These are phyloP conservation scores for Puccinia novopanici DNA, from an alignment of 1,284 basidiomycete genomes.

Conservation along the genomic window DNA sequence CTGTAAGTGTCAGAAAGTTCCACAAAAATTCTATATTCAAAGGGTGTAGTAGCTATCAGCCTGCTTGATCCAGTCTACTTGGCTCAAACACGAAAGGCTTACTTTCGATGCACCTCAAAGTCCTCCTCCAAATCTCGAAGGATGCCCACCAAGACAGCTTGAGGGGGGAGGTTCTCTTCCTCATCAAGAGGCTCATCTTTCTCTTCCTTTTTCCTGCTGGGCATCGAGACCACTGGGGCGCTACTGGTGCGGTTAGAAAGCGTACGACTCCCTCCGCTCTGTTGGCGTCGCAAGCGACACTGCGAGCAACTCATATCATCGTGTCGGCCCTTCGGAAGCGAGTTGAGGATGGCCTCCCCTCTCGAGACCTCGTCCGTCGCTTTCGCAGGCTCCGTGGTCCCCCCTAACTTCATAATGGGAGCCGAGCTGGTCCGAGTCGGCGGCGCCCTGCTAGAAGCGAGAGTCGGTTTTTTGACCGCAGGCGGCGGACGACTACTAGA, in stretches of 20 bases:
- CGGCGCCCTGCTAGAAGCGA: background rate
- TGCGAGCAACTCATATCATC: constrained; percentile 46
- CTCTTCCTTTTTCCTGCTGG: constrained; percentile 26
- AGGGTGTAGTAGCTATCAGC: background rate
- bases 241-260: constrained; percentile 24
- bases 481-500: constrained; percentile 10
- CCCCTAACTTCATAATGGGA: constrained; percentile 6
- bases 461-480: background rate
- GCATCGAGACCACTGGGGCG: background rate
- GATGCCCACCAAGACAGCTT: constrained; percentile 35
- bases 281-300: constrained; percentile 28
- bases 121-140: constrained; percentile 42
- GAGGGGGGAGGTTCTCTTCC: constrained; percentile 1
- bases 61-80: background rate
- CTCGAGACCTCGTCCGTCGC: constrained; percentile 31
- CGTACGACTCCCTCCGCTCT: background rate
- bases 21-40: constrained; percentile 29
- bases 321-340: constrained; percentile 25
- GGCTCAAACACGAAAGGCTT: background rate
- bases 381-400: background rate
- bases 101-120: constrained; percentile 50
- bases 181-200: constrained; percentile 12
- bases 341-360: constrained; percentile 45
- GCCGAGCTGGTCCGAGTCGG: constrained; percentile 29
- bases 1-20: constrained; percentile 45